These are phyloP conservation scores for Paspalum notatum DNA, from an alignment of 176 grass and related monocot species.

Conservation along the genomic window DNA sequence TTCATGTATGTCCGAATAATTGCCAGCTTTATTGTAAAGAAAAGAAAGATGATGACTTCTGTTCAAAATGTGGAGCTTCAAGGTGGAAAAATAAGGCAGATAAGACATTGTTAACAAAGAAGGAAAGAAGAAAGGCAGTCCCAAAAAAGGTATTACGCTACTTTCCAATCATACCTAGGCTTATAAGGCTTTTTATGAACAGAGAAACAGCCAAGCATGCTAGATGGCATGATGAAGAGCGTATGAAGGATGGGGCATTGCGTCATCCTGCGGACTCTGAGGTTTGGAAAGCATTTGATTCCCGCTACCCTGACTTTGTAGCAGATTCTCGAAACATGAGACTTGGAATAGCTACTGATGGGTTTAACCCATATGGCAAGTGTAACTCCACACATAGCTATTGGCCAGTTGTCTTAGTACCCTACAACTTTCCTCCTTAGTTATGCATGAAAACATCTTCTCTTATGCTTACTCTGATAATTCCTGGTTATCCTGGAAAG, in stretches of 20 bases:
- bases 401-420: conserved; percentile 23
- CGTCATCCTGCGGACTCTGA: conserved; percentile 3
- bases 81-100: conserved; percentile 20
- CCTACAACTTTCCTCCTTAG: conserved; percentile 24
- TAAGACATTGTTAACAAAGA: not conserved
- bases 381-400: conserved; percentile 7
- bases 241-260: conserved; percentile 1
- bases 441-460: conserved; percentile 32
- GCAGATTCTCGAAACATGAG: conserved; percentile 3
- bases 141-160: conserved; percentile 4
- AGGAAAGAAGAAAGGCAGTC: conserved; percentile 12
- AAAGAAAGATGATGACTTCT: not conserved
- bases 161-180: conserved; percentile 23
- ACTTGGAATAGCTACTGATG: conserved; percentile 12
- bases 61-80: conserved; percentile 3
- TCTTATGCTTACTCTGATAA: conserved; percentile 13
- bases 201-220: not conserved
- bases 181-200: conserved; percentile 10
- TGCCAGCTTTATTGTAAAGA: not conserved
- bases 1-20: conserved; percentile 16
- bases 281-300: not conserved
- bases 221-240: conserved; percentile 18
- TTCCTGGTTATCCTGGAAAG: conserved; percentile 13
- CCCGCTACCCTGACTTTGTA: not conserved
- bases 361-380: conserved; percentile 16